Percentiles rank a stretch among this genome's conserved stretches.
Evolutionary conservation across 768 basidiomycete species (phyloP).

Genomic region (Naematelia encephala): DNA sequence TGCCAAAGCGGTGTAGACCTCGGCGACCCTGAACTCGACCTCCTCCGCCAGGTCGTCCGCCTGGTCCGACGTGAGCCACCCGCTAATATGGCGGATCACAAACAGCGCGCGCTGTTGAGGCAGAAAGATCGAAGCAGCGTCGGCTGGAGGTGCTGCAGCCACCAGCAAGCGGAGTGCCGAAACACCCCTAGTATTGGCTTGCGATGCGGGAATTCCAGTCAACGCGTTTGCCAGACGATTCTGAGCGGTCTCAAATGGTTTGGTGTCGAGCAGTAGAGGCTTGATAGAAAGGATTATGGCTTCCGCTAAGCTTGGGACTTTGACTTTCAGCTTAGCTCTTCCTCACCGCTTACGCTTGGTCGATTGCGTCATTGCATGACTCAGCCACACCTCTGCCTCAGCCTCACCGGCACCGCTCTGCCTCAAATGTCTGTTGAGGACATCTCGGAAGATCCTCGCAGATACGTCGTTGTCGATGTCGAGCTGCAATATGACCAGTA

Average conservation of each 20-base stretch:
- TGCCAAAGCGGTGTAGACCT: constrained; percentile 69
- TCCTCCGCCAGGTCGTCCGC: constrained; percentile 63
- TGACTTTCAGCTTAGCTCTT: background rate
- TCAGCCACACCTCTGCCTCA: constrained; percentile 76
- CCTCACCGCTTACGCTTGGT: constrained; percentile 57
- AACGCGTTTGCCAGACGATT: constrained; percentile 86
- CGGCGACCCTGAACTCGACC: constrained; percentile 71
- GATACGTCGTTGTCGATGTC: constrained; percentile 49
- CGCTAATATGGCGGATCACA: constrained; percentile 74
- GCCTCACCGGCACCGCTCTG: constrained; percentile 58
- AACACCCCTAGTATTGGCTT: constrained; percentile 69
- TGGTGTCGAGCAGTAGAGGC: constrained; percentile 60
- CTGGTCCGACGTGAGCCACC: constrained; percentile 68
- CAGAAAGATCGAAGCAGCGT: constrained; percentile 78
- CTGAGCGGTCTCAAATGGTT: constrained; percentile 56
- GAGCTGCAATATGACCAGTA: constrained; percentile 17
- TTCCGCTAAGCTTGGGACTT: constrained; percentile 70
- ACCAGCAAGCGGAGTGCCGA: constrained; percentile 65
- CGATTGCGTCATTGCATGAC: constrained; percentile 64
- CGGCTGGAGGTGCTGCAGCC: constrained; percentile 69
- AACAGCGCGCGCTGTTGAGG: constrained; percentile 82
- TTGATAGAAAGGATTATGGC: constrained; percentile 65
- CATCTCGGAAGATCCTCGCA: constrained; percentile 59
- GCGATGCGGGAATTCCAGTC: constrained; percentile 62
- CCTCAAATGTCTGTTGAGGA: constrained; percentile 61